These are phyloP conservation scores for Pythium inflatum DNA, from an alignment of 352 stramenopile genomes.

Conservation along the genomic window DNA sequence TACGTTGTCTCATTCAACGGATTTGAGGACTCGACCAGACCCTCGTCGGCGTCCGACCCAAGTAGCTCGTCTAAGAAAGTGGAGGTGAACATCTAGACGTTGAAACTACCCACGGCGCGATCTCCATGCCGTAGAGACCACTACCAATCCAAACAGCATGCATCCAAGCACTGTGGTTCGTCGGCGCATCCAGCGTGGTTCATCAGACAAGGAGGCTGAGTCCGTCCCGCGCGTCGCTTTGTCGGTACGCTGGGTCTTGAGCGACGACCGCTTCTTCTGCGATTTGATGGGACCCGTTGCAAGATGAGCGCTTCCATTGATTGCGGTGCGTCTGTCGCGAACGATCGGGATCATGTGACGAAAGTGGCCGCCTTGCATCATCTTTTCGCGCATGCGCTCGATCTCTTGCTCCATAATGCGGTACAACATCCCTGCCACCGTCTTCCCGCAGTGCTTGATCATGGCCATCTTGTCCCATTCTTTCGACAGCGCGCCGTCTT, in stretches of 20 bases:
- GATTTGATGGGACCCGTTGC: neutral
- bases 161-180: conserved; percentile 14
- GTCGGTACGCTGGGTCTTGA: conserved; percentile 22
- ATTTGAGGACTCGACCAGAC: conserved; percentile 61
- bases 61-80: conserved; percentile 13
- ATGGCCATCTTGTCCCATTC: conserved; percentile 87
- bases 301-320: conserved; percentile 12
- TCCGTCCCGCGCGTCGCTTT: conserved; percentile 16
- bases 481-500: conserved; percentile 38
- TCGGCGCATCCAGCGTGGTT: neutral
- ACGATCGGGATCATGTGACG: conserved; percentile 30
- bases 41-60: conserved; percentile 12
- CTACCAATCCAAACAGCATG: conserved; percentile 18
- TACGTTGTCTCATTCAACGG: conserved; percentile 83
- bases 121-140: conserved; percentile 25
- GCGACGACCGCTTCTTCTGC: neutral
- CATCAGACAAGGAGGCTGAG: neutral
- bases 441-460: conserved; percentile 84
- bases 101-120: neutral
- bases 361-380: conserved; percentile 35
- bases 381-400: conserved; percentile 47
- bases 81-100: conserved; percentile 1
- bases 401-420: conserved; percentile 88
- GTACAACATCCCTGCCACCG: conserved; percentile 82
- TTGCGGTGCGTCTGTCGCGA: neutral